Evolutionary conservation across 2,329 filamentous ascomycete genomes (phyloP), one percentile per base, ranked within the genome.

Genomic region (Trichoderma sp.): DNA sequence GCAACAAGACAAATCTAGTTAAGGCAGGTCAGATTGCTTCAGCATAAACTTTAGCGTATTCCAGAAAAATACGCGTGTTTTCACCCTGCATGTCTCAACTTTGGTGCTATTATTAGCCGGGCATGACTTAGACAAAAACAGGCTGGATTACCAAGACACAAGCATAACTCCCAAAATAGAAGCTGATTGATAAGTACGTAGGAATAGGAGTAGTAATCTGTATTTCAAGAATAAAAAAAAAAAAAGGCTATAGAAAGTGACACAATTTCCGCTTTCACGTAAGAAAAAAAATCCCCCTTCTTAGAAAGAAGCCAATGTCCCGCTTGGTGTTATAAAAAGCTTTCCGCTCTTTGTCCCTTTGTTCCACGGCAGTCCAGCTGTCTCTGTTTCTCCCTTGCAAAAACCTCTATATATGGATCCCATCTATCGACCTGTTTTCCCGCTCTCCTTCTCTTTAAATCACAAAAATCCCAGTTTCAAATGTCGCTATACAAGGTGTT

Each of bases 311-410:
- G 37, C 7, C 40, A 24, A 64, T 55, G 21, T 55, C 33, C 49
- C 24, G 31, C 40, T 52, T 52, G 40, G 33, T 19, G 57, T 43
- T 16, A 35, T n/a, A 49, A 33, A 11, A 33, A 33, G 33, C 33
- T 52, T 24, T 55, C 24, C 53, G 19, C 37, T 53, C 33, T 33
- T 33, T 33, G 16, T 55, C 27, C 24, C n/a, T 52, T 35, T 29
- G 13, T 35, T 40, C 52, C 35, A 49, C n/a, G 40, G 55, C 67
- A 71, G 63, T 56, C 71, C 68, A 68, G 70, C 71, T 68, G 64
- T 33, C 33, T 33, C 33, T 11, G 10, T 33, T 8, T 64, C 61
- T 40, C 53, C 29, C 35, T 27, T 59, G 19, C 24, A 29, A 35
- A 27, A 33, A 33, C 33, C 33, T 43, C 27, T 68, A 47, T 68